Percentiles rank a stretch among this genome's conserved stretches.
These are phyloP conservation scores for Chlamydomonas sphaeroides DNA, from an alignment of 139 green algal species.

Conservation along the genomic window DNA sequence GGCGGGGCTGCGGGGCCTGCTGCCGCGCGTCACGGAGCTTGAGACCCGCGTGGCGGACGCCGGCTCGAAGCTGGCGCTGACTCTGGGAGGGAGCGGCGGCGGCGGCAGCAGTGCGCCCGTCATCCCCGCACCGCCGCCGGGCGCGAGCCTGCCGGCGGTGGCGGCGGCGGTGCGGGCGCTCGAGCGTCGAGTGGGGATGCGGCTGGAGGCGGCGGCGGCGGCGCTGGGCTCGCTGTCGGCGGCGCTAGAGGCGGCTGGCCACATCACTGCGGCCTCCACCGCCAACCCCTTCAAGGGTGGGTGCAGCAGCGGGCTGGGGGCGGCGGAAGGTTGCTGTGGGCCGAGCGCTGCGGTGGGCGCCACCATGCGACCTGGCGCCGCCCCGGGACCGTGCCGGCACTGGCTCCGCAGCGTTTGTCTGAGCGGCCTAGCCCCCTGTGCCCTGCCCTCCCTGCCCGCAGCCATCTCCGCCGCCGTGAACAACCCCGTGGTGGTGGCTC, in stretches of 20 bases:
- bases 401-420: no score
- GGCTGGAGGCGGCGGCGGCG: neutral
- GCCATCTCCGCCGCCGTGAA: constrained; percentile 30
- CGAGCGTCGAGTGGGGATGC: constrained; percentile 1
- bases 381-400: no score
- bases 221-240: constrained; percentile 7
- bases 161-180: neutral
- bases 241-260: neutral
- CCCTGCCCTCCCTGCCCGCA: neutral
- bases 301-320: no score
- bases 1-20: constrained; percentile 5
- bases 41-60: constrained; percentile 14
- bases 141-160: constrained; percentile 11
- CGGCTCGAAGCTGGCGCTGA: constrained; percentile 5
- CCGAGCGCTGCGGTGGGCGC: no score
- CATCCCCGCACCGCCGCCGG: neutral
- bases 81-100: constrained; percentile 4
- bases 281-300: constrained; percentile 37
- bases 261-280: constrained; percentile 10
- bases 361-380: no score
- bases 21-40: constrained; percentile 6
- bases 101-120: neutral
- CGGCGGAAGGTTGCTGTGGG: no score
- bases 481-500: constrained; percentile 37
- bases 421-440: no score